phyloP scores from a whole-genome alignment of 257 asterid species.

The Salvia hispanica region DNA sequence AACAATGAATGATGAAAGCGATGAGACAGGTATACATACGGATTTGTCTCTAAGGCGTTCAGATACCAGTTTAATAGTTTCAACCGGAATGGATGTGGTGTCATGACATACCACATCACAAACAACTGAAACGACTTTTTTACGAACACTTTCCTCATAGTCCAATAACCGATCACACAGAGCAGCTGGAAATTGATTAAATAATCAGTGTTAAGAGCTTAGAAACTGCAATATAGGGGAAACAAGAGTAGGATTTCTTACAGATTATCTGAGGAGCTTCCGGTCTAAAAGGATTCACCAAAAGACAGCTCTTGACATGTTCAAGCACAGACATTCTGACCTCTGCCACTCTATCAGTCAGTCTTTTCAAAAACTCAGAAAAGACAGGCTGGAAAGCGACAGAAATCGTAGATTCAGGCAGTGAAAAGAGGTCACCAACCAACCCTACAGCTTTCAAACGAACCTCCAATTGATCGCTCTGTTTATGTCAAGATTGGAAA shows the following conservation, averaged over 20 bases:
- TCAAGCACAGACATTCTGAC: slow-evolving; percentile 90
- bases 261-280: slow-evolving; percentile 85
- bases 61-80: slow-evolving; percentile 74
- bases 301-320: slow-evolving; percentile 70
- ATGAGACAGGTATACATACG: slow-evolving; percentile 51
- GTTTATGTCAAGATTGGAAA: slow-evolving; percentile 42
- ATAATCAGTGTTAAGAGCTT: slow-evolving; percentile 35
- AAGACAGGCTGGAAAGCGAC: slow-evolving; percentile 77
- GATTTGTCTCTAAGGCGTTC: slow-evolving; percentile 98
- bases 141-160: slow-evolving; percentile 88
- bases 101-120: slow-evolving; percentile 81
- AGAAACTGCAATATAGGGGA: slow-evolving; percentile 20
- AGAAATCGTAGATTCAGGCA: slow-evolving; percentile 65
- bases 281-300: slow-evolving; percentile 67
- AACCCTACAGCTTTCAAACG: slow-evolving; percentile 84
- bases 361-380: slow-evolving; percentile 80
- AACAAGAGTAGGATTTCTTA: slow-evolving; percentile 43
- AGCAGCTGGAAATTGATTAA: slow-evolving; percentile 62
- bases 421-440: slow-evolving; percentile 86
- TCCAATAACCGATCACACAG: slow-evolving; percentile 85
- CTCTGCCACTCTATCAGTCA: slow-evolving; percentile 81
- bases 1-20: slow-evolving; percentile 20
- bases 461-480: slow-evolving; percentile 83
- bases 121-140: slow-evolving; percentile 80
- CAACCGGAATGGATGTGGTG: slow-evolving; percentile 66